A percentile compares a stretch with the other conserved stretches of the same genome.
phyloP scores from a whole-genome alignment of 257 asterid genomes.

The Cordia subcordata region DNA sequence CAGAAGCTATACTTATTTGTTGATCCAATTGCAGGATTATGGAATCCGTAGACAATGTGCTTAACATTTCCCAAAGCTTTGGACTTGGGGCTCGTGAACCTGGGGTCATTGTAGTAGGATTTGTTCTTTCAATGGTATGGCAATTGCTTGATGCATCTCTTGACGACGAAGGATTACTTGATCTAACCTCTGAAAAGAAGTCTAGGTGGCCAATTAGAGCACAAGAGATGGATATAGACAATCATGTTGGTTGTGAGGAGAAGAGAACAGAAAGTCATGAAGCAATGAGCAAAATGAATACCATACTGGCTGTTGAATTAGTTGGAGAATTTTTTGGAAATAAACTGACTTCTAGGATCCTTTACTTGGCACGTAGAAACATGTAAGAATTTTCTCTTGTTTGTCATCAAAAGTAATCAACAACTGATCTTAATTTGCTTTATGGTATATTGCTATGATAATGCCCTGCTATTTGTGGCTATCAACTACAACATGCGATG shows the following conservation, averaged over 20 bases:
- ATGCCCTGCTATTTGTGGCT: background rate
- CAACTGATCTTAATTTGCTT: background rate
- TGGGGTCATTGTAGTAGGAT: slow-evolving; percentile 66
- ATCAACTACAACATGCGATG: background rate
- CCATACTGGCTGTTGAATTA: slow-evolving; percentile 72
- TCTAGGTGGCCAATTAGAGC: slow-evolving; percentile 70
- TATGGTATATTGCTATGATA: background rate
- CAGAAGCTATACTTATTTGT: slow-evolving; percentile 12
- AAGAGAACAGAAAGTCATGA: slow-evolving; percentile 57
- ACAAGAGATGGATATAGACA: slow-evolving; percentile 79
- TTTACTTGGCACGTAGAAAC: slow-evolving; percentile 75
- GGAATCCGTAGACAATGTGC: slow-evolving; percentile 66
- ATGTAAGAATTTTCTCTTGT: slow-evolving; percentile 56
- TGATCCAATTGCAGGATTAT: slow-evolving; percentile 70
- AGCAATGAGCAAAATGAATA: slow-evolving; percentile 59
- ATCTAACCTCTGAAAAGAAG: slow-evolving; percentile 66
- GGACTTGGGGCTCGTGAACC: slow-evolving; percentile 70
- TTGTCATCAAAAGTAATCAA: slow-evolving; percentile 5
- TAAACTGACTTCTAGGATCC: slow-evolving; percentile 65
- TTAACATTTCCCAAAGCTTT: slow-evolving; percentile 54
- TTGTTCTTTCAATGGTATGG: slow-evolving; percentile 75
- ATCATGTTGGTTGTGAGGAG: slow-evolving; percentile 50
- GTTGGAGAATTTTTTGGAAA: slow-evolving; percentile 72
- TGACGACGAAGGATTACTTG: slow-evolving; percentile 82
- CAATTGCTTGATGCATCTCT: slow-evolving; percentile 88